Percentiles rank a stretch among this genome's conserved stretches.
Conservation (phyloP, 768 basidiomycete species). For the Lepiota venenata region DNA sequence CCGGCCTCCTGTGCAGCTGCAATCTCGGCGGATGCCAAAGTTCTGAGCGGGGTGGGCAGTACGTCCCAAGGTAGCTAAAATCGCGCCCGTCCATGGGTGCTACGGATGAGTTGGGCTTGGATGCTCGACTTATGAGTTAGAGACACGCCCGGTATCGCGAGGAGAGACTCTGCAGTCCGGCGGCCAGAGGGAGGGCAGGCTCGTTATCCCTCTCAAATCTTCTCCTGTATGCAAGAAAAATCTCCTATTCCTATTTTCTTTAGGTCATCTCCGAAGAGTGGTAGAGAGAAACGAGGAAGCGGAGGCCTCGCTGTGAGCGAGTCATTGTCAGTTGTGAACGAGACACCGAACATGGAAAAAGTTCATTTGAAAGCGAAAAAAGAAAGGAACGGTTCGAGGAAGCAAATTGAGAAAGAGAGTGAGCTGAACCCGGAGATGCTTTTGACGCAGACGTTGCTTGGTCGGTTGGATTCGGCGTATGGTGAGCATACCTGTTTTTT, state of each 20-base stretch:
- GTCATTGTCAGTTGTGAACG: background rate
- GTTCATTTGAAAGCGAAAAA: background rate
- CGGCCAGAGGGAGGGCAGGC: background rate
- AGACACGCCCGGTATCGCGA: background rate
- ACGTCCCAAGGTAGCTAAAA: background rate
- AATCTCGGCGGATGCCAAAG: background rate
- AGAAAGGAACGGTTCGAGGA: background rate
- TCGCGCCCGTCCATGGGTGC: no score
- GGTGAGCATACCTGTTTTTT: background rate
- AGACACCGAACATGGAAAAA: background rate
- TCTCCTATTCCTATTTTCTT: constrained; percentile 9
- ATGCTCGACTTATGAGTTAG: background rate
- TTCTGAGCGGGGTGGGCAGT: background rate
- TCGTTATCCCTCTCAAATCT: background rate
- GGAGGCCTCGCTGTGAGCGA: background rate
- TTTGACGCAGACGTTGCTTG: constrained; percentile 29
- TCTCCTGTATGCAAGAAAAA: background rate
- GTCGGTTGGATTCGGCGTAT: constrained; percentile 21
- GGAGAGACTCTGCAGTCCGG: background rate
- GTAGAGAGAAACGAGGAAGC: background rate
- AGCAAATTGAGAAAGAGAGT: constrained; percentile 12
- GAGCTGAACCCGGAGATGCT: constrained; percentile 29
- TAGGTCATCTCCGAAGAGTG: background rate
- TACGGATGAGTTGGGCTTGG: background rate
- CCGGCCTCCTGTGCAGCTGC: no score